Conservation (phyloP, 495 filamentous ascomycete species). For the Hypoxylon crocopeplum region DNA sequence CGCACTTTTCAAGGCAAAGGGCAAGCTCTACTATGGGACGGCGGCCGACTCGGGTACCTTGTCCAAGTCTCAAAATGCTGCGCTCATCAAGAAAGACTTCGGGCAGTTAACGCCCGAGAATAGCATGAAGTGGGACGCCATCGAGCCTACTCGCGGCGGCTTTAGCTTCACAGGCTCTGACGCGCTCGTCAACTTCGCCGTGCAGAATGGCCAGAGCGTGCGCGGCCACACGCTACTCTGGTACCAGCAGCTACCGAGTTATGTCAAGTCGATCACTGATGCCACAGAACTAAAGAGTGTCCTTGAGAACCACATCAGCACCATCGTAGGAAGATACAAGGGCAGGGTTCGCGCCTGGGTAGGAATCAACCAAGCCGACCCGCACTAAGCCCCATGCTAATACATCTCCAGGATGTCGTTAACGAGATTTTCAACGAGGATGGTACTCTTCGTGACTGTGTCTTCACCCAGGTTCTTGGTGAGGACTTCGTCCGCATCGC, state of each 20-base stretch:
- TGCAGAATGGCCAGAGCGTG: constrained; percentile 52
- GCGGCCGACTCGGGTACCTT: constrained; percentile 59
- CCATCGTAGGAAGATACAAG: constrained; percentile 56
- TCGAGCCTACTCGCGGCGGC: constrained; percentile 54
- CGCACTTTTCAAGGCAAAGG: constrained; percentile 57
- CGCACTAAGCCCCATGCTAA: not conserved
- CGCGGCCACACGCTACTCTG: constrained; percentile 62
- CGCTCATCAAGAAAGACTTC: constrained; percentile 59
- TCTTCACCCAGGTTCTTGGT: constrained; percentile 66
- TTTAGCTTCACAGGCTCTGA: constrained; percentile 55
- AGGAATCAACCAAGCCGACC: constrained; percentile 10
- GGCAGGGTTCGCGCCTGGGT: constrained; percentile 53
- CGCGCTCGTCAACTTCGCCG: constrained; percentile 56
- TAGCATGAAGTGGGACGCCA: constrained; percentile 61
- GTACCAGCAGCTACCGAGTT: constrained; percentile 61
- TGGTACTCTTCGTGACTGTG: constrained; percentile 60
- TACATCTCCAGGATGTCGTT: constrained; percentile 59
- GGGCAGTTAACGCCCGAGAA: constrained; percentile 62
- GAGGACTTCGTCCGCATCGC: constrained; percentile 64
- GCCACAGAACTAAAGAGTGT: constrained; percentile 50
- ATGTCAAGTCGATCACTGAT: constrained; percentile 55
- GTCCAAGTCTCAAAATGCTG: constrained; percentile 53
- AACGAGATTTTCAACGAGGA: constrained; percentile 72
- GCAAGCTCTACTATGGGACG: constrained; percentile 65
- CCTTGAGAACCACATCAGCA: constrained; percentile 55